phyloP scores from a whole-genome alignment of 169 alveolate genomes.

The Eimeria sp. region DNA sequence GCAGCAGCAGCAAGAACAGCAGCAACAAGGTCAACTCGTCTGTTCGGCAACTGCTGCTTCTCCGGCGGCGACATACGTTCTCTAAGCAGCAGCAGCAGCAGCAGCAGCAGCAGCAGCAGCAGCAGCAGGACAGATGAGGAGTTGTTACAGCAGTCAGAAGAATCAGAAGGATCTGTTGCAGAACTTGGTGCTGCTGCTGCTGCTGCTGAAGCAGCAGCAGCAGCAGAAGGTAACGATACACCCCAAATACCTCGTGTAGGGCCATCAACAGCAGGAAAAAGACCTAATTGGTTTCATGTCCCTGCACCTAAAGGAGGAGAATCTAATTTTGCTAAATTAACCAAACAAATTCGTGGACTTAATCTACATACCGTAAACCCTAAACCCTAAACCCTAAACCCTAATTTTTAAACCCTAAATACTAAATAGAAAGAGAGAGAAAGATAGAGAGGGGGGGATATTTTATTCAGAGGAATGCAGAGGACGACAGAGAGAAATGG shows the following conservation, averaged over 20 bases:
- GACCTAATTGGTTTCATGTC: constrained; percentile 89
- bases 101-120: constrained; percentile 33
- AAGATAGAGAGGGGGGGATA: no score
- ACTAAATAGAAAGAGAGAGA: no score
- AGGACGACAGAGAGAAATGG: no score
- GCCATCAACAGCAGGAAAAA: constrained; percentile 82
- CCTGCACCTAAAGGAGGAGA: constrained; percentile 85
- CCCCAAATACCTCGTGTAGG: constrained; percentile 83
- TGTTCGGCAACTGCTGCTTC: constrained; percentile 55
- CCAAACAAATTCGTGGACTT: constrained; percentile 80
- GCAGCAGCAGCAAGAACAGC: constrained; percentile 28
- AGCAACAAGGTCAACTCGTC: constrained; percentile 9
- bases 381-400: constrained; percentile 38
- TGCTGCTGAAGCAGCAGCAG: constrained; percentile 19
- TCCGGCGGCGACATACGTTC: not conserved
- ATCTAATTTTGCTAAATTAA: constrained; percentile 73
- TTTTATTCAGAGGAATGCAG: no score
- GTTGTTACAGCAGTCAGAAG: no score
- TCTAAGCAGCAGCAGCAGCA: not conserved
- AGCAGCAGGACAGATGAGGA: not conserved
- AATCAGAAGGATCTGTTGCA: no score
- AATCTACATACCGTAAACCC: constrained; percentile 84
- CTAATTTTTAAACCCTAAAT: not conserved
- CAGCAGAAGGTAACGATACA: not conserved
- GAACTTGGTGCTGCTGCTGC: no score